Evolutionary conservation across 2,329 filamentous ascomycete genomes (phyloP).

Genomic region (Aspergillus eucalypticola): DNA sequence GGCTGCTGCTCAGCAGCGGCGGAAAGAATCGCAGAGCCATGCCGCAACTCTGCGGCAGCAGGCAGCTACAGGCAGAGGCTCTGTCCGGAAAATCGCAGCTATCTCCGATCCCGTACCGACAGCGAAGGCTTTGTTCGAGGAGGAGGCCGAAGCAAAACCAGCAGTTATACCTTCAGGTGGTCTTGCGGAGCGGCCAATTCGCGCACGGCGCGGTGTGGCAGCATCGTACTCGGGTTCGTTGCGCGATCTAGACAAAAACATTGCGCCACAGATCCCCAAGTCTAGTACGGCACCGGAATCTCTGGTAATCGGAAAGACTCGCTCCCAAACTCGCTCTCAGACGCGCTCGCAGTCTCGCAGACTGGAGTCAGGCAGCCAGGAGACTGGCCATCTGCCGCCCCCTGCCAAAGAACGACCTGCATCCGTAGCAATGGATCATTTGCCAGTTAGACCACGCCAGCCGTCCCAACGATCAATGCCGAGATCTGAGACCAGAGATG

Average conservation of each 20-base stretch:
- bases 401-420: slow-evolving; percentile 25
- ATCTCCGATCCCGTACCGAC: slow-evolving; percentile 26
- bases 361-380: slow-evolving; percentile 35
- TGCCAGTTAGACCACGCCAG: slow-evolving; percentile 16
- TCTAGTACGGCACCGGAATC: slow-evolving; percentile 34
- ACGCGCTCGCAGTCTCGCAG: slow-evolving; percentile 45
- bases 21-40: slow-evolving; percentile 46
- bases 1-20: slow-evolving; percentile 42
- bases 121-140: slow-evolving; percentile 20
- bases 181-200: slow-evolving; percentile 42
- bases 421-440: slow-evolving; percentile 23
- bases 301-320: slow-evolving; percentile 43
- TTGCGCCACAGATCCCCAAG: slow-evolving; percentile 31
- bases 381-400: slow-evolving; percentile 13
- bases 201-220: slow-evolving; percentile 37
- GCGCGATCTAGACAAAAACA: slow-evolving; percentile 32
- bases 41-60: slow-evolving; percentile 51
- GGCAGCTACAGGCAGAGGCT: slow-evolving; percentile 36
- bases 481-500: slow-evolving; percentile 10
- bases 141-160: slow-evolving; percentile 19
- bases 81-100: slow-evolving; percentile 30
- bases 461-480: slow-evolving; percentile 11
- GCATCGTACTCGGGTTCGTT: slow-evolving; percentile 37
- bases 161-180: slow-evolving; percentile 30
- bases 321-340: slow-evolving; percentile 35